Percentiles rank a stretch among this genome's conserved stretches.
Conservation (phyloP, 768 basidiomycete genomes). For the Tricholoma saponaceum region DNA sequence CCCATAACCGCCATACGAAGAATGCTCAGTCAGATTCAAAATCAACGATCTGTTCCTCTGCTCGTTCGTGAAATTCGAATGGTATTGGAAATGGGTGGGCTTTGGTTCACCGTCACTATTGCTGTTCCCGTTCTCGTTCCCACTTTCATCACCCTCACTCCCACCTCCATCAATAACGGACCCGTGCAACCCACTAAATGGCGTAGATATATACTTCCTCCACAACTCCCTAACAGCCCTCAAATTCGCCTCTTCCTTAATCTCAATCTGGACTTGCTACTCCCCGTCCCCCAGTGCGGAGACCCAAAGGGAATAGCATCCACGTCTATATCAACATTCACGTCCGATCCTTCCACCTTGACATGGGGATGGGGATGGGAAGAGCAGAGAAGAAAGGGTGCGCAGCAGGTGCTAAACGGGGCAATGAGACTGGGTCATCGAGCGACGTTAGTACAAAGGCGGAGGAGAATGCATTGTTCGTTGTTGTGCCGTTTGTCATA, state of each 20-base stretch:
- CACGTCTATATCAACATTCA: no score
- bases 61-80: not conserved
- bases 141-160: no score
- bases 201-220: constrained; percentile 12
- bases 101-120: no score
- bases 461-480: constrained; percentile 52
- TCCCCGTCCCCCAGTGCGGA: no score
- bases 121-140: no score
- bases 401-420: constrained; percentile 53
- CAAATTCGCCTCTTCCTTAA: constrained; percentile 21
- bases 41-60: not conserved
- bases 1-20: no score
- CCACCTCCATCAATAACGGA: constrained; percentile 2
- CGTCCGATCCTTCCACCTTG: constrained; percentile 12
- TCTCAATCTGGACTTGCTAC: constrained; percentile 32
- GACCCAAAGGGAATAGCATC: constrained; percentile 33
- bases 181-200: constrained; percentile 2
- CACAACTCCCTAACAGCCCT: constrained; percentile 15
- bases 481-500: constrained; percentile 27
- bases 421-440: constrained; percentile 67
- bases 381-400: constrained; percentile 57
- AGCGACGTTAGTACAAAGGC: constrained; percentile 76
- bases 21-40: no score
- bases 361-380: constrained; percentile 3
- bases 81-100: not conserved